Conservation (phyloP, 2,329 filamentous ascomycete species). For the Fusarium buharicum region DNA sequence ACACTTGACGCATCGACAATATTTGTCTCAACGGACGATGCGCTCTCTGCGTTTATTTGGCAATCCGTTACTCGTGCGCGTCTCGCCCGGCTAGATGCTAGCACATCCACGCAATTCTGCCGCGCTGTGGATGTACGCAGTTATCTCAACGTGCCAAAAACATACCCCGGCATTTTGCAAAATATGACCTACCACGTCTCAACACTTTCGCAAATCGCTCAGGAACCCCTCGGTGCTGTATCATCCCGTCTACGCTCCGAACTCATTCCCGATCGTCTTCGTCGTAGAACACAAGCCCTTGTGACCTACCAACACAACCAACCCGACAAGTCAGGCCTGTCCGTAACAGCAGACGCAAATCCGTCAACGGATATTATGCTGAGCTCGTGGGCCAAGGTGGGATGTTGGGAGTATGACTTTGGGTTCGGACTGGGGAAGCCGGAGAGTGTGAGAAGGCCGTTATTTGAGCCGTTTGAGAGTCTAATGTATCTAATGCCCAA, state of each 20-base stretch:
- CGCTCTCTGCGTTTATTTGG: slow-evolving; percentile 63
- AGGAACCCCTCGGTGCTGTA: slow-evolving; percentile 49
- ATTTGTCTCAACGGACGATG: slow-evolving; percentile 65
- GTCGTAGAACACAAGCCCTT: slow-evolving; percentile 52
- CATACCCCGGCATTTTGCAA: slow-evolving; percentile 61
- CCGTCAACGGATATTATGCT: slow-evolving; percentile 58
- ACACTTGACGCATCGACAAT: background rate
- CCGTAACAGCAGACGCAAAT: slow-evolving; percentile 51
- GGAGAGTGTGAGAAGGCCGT: slow-evolving; percentile 59
- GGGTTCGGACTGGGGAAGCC: slow-evolving; percentile 58
- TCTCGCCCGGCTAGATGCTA: slow-evolving; percentile 46
- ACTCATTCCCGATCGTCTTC: slow-evolving; percentile 52
- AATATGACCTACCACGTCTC: slow-evolving; percentile 57
- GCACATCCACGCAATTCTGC: slow-evolving; percentile 49
- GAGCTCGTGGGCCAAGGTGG: slow-evolving; percentile 64
- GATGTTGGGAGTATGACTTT: slow-evolving; percentile 60
- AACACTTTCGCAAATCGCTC: slow-evolving; percentile 45
- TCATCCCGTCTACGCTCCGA: slow-evolving; percentile 54
- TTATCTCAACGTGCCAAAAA: slow-evolving; percentile 53
- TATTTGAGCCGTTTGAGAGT: slow-evolving; percentile 58
- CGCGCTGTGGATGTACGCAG: slow-evolving; percentile 62
- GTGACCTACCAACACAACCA: slow-evolving; percentile 52
- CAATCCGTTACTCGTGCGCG: slow-evolving; percentile 56
- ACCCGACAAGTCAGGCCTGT: slow-evolving; percentile 51
- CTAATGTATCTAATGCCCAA: slow-evolving; percentile 63